Conservation (phyloP, 1,284 basidiomycete species). For the Tylopilus orsonianus region DNA sequence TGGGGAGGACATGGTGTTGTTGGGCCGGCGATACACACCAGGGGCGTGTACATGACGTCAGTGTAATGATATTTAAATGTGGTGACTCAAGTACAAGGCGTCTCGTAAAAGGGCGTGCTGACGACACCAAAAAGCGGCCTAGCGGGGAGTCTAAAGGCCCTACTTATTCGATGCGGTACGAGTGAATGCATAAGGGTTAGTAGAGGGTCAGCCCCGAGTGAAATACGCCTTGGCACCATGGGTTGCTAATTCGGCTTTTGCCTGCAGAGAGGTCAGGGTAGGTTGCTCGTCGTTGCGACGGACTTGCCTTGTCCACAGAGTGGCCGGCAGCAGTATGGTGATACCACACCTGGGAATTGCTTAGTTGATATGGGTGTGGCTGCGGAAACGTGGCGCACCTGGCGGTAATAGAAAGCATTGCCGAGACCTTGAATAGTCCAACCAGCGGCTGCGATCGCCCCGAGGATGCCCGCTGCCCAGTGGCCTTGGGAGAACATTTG, state of each 20-base stretch:
- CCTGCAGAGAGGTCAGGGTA: conserved; percentile 44
- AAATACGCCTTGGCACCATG: conserved; percentile 90
- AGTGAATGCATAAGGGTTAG: conserved; percentile 23
- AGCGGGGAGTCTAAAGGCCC: conserved; percentile 8
- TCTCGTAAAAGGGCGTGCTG: conserved; percentile 7
- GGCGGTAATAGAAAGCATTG: conserved; percentile 78
- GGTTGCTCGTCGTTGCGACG: neutral
- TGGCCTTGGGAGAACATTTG: conserved; percentile 64
- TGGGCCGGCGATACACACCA: conserved; percentile 1
- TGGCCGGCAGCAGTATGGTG: conserved; percentile 84
- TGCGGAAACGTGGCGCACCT: conserved; percentile 46
- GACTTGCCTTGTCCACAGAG: conserved; percentile 73
- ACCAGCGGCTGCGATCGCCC: conserved; percentile 78
- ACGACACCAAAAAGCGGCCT: neutral
- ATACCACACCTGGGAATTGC: conserved; percentile 66
- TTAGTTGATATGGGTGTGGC: conserved; percentile 11
- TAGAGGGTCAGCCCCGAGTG: conserved; percentile 58
- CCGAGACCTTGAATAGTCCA: conserved; percentile 88
- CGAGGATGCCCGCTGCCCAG: conserved; percentile 76
- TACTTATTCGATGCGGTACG: conserved; percentile 12
- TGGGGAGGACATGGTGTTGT: neutral
- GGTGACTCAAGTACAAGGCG: neutral
- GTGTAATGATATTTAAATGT: conserved; percentile 23
- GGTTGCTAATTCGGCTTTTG: conserved; percentile 80
- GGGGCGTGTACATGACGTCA: conserved; percentile 5